A percentile compares a stretch with the other conserved stretches of the same genome.
Evolutionary conservation across 345 rosid genomes (phyloP).

Genomic region (Gossypium stocksii): DNA sequence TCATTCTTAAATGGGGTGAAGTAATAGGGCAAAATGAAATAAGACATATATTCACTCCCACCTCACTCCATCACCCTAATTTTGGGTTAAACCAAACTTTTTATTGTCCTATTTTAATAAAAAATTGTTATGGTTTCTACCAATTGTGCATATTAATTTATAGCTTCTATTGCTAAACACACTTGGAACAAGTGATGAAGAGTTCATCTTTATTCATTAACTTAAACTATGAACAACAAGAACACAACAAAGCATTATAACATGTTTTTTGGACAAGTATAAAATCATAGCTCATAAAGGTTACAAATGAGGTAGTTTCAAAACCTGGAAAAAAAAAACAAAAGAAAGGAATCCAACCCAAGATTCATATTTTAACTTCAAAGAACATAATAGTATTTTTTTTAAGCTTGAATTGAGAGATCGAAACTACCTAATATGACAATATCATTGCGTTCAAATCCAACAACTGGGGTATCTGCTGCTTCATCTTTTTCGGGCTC

Average conservation of each 20-base stretch:
- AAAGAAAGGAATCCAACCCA: too few relatives aligned
- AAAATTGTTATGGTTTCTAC: too few relatives aligned
- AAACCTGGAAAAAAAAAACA: neutral
- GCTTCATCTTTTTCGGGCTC: conserved; percentile 30
- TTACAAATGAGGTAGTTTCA: neutral
- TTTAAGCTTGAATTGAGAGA: neutral
- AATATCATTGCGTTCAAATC: conserved; percentile 12
- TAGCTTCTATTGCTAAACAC: neutral
- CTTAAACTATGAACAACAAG: neutral
- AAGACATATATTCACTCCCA: too few relatives aligned
- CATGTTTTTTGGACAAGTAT: neutral
- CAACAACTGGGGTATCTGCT: neutral
- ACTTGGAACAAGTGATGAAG: neutral
- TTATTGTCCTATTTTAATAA: too few relatives aligned
- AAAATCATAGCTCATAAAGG: neutral
- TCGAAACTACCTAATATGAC: conserved; percentile 22
- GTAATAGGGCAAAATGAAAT: too few relatives aligned
- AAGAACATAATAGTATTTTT: too few relatives aligned
- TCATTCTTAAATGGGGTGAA: too few relatives aligned
- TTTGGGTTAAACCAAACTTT: too few relatives aligned
- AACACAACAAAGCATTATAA: neutral
- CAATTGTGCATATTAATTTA: too few relatives aligned
- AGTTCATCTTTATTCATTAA: neutral
- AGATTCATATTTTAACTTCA: too few relatives aligned
- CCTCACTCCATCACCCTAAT: too few relatives aligned